Evolutionary conservation across 1,284 basidiomycete species (phyloP).

Genomic region (Cutaneotrichosporon arboriforme): DNA sequence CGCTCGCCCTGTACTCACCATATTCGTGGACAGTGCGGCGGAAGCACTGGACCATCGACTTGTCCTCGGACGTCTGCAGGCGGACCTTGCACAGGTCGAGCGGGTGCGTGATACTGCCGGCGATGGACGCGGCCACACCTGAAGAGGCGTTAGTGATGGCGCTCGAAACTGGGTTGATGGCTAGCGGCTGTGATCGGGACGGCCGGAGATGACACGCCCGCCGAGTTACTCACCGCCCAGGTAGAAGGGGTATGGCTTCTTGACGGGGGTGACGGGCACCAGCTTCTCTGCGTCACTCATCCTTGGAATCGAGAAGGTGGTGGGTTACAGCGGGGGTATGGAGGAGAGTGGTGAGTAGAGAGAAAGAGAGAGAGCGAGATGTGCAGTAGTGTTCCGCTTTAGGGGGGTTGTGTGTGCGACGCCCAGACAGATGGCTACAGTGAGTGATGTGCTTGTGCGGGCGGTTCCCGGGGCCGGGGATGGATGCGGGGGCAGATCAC

Average conservation of each 20-base stretch:
- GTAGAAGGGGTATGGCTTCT: conserved; percentile 71
- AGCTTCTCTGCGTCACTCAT: not conserved
- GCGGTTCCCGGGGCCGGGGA: no score
- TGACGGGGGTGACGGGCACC: not conserved
- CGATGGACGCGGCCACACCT: conserved; percentile 73
- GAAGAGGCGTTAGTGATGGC: no score
- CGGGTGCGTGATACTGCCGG: conserved; percentile 75
- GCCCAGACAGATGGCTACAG: no score
- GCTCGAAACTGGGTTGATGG: no score
- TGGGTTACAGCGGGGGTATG: not conserved
- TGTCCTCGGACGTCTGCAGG: conserved; percentile 78
- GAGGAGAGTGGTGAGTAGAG: not conserved
- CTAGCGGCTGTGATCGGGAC: no score
- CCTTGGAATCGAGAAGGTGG: not conserved
- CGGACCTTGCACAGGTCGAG: conserved; percentile 83
- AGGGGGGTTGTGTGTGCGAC: no score
- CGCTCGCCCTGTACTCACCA: conserved; percentile 32
- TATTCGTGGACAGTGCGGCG: conserved; percentile 58
- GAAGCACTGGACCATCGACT: conserved; percentile 72
- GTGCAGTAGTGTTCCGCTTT: no score
- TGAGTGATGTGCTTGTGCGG: not conserved
- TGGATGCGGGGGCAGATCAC: not conserved
- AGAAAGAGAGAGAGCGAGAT: not conserved
- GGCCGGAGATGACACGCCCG: not conserved
- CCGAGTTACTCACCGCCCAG: conserved; percentile 58